Conservation (phyloP, 78 protist species). For the Pelomyxa schiedti region DNA sequence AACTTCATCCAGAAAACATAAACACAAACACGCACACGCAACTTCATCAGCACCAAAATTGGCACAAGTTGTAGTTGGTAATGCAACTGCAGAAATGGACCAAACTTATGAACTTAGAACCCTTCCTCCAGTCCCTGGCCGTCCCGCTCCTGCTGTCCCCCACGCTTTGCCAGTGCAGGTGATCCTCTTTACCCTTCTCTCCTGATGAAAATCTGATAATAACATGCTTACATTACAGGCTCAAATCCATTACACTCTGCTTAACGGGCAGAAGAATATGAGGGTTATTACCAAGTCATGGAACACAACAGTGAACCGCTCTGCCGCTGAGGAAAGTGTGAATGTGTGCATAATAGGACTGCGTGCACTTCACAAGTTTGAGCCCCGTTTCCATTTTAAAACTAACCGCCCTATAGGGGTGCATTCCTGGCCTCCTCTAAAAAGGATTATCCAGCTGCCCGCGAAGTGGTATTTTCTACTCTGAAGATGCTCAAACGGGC, state of each 20-base stretch:
- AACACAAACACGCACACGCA: no score
- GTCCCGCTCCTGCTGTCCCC: no score
- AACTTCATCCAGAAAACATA: no score
- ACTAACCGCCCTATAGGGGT: no score
- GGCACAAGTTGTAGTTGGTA: not conserved
- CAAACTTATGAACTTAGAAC: no score
- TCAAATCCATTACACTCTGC: conserved; percentile 33
- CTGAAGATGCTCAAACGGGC: not conserved
- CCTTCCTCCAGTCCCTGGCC: no score
- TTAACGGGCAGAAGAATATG: conserved; percentile 35
- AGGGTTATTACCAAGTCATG: conserved; percentile 35
- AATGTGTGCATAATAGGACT: conserved; percentile 3
- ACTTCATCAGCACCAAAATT: no score
- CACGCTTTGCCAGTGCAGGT: no score
- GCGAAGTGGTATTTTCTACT: not conserved
- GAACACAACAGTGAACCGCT: not conserved
- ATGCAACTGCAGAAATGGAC: not conserved
- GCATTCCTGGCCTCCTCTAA: not conserved
- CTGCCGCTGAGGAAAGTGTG: not conserved
- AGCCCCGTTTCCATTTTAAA: no score
- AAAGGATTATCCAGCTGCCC: conserved; percentile 6
- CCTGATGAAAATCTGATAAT: no score
- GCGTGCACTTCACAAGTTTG: not conserved
- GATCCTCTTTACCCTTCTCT: no score
- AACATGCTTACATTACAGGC: no score